A percentile compares a stretch with the other conserved stretches of the same genome.
These are phyloP conservation scores for Flammula alnicola DNA, from an alignment of 1,284 basidiomycete genomes.

Conservation along the genomic window DNA sequence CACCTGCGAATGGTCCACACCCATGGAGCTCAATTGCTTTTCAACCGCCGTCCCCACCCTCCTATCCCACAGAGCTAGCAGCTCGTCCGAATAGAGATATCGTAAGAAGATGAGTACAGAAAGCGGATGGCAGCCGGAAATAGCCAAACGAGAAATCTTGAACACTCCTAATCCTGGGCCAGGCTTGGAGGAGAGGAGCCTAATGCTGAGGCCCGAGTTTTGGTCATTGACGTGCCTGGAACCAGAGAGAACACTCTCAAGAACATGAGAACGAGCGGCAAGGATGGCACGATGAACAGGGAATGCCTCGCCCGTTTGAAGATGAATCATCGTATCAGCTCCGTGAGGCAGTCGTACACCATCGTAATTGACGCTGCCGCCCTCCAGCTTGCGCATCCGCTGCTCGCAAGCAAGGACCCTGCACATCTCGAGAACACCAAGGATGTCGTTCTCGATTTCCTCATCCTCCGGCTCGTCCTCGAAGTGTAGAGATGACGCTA, in stretches of 20 bases:
- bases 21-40: slow-evolving; percentile 36
- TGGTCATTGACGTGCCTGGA: slow-evolving; percentile 33
- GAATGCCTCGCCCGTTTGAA: slow-evolving; percentile 46
- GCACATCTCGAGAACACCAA: slow-evolving; percentile 44
- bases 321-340: slow-evolving; percentile 65
- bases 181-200: slow-evolving; percentile 23
- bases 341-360: slow-evolving; percentile 45
- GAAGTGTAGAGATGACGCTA: slow-evolving; percentile 9
- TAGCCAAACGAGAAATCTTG: slow-evolving; percentile 36
- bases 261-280: slow-evolving; percentile 57
- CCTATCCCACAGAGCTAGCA: slow-evolving; percentile 86
- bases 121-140: slow-evolving; percentile 63
- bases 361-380: slow-evolving; percentile 22
- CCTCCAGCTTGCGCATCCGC: slow-evolving; percentile 23
- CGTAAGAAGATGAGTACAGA: slow-evolving; percentile 80
- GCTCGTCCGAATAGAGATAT: slow-evolving; percentile 88
- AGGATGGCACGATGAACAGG: slow-evolving; percentile 75
- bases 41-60: slow-evolving; percentile 58
- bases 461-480: slow-evolving; percentile 46
- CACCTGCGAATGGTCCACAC: slow-evolving; percentile 59
- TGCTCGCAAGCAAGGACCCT: slow-evolving; percentile 41
- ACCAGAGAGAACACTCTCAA: slow-evolving; percentile 52
- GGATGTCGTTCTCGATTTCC: slow-evolving; percentile 54
- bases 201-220: slow-evolving; percentile 37
- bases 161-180: slow-evolving; percentile 23